Base-by-base conservation (phyloP, 2,329 filamentous ascomycete genomes). In the Fusarium transvaalense region DNA sequence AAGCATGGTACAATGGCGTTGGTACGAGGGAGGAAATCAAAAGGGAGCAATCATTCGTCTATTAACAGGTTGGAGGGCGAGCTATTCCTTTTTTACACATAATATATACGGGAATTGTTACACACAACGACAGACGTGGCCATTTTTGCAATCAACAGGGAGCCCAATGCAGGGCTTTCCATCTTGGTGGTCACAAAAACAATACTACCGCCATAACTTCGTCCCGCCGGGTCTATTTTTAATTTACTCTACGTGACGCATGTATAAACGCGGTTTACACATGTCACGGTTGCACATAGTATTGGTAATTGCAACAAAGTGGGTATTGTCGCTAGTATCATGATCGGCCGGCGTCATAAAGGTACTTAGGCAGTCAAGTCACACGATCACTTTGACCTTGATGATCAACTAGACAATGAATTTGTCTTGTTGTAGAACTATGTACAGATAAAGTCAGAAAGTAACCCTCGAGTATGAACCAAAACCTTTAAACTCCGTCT, bases 391-490 rank as follows among this genome's bases (percentile, higher is more conserved):
- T 23, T 12, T 53, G 10, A 17, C 27, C 5, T 29, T 23, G 15
- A 21, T 13, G 17, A n/a, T 27, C 37, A 2, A n/a, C 10, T 41
- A 14, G 31, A 27, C 47, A 55, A 57, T 60, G 32, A 73, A 66
- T 62, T 47, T 60, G 37, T 69, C 52, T 39, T 71, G 61, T 66
- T 72, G 56, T 68, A 70, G 38, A 64, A 68, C 54, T 68, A 71
- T 72, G 53, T 72, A 73, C 68, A 37, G 51, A 41, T 50, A 58
- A 65, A 59, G 56, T 54, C 46, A 48, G 60, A 58, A 55, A 50
- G 21, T 57, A 42, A 19, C 42, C 55, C 48, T 59, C 34, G 41
- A 25, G 19, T 53, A 61, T 61, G 51, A 39, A 57, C 57, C 48
- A 63, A 61, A 56, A 32, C 63, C 56, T 52, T 32, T 50, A 29